Percentiles rank a stretch among this genome's conserved stretches.
Conservation (phyloP, 208 protist genomes). For the Acanthamoeba quina region DNA sequence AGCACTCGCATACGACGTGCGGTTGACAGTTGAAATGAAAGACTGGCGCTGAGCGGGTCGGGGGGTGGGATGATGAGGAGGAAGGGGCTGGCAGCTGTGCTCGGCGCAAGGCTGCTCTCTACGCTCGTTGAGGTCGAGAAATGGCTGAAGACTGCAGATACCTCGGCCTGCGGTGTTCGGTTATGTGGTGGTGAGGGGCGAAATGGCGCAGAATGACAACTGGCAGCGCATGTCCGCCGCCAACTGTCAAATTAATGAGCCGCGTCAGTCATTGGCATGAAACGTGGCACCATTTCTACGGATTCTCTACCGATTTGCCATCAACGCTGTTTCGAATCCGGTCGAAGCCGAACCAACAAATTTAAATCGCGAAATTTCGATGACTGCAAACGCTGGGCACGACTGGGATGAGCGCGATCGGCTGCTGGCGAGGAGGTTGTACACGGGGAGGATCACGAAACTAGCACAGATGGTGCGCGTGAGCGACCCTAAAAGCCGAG, state of each 20-base stretch:
- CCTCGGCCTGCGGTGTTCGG: neutral
- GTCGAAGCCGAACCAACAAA: neutral
- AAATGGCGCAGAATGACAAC: conserved; percentile 4
- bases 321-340: neutral
- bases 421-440: neutral
- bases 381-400: neutral
- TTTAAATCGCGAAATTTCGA: neutral
- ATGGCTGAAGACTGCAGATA: neutral
- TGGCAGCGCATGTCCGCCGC: neutral
- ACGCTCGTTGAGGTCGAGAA: neutral
- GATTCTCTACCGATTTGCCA: neutral
- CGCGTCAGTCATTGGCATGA: conserved; percentile 23
- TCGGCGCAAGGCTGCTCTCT: neutral
- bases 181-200: neutral
- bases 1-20: neutral
- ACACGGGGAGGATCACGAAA: neutral
- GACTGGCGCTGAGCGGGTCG: neutral
- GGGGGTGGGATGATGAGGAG: neutral
- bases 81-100: neutral
- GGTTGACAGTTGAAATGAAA: conserved; percentile 44
- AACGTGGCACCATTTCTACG: conserved; percentile 39
- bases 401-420: neutral
- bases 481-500: neutral
- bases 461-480: neutral
- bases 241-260: conserved; percentile 24